Conservation (phyloP, 2,329 filamentous ascomycete species). For the Stachybotrys echinatus region DNA sequence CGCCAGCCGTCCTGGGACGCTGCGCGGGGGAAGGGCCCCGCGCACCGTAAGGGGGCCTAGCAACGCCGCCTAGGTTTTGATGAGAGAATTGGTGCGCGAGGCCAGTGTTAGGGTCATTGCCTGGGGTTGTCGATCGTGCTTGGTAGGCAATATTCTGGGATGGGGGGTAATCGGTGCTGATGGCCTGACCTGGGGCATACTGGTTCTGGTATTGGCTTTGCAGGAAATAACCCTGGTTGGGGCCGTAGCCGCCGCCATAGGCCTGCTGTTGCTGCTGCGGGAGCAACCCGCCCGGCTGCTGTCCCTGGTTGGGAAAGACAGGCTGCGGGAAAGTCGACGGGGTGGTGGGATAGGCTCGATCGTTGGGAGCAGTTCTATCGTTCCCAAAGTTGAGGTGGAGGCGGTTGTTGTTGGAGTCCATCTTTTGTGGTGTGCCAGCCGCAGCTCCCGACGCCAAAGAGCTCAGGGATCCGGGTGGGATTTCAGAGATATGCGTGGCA, state of each 20-base stretch:
- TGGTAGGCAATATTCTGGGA: constrained; percentile 43
- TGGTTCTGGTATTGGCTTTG: constrained; percentile 55
- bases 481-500: background rate
- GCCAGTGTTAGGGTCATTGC: constrained; percentile 82
- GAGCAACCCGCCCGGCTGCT: constrained; percentile 12
- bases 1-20: constrained; percentile 80
- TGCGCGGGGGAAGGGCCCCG: constrained; percentile 64
- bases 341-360: constrained; percentile 76
- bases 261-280: constrained; percentile 28
- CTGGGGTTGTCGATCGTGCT: constrained; percentile 51
- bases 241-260: constrained; percentile 41
- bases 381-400: constrained; percentile 64
- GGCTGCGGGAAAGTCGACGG: constrained; percentile 96
- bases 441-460: constrained; percentile 3
- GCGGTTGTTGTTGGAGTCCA: constrained; percentile 55
- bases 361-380: constrained; percentile 56
- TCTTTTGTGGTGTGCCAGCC: constrained; percentile 22
- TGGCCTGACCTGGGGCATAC: constrained; percentile 39
- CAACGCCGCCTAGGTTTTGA: constrained; percentile 78
- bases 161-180: constrained; percentile 41
- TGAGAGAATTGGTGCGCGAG: constrained; percentile 95
- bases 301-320: constrained; percentile 46
- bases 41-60: constrained; percentile 64
- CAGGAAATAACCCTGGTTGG: constrained; percentile 51
- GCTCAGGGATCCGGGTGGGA: background rate